Base-by-base conservation (phyloP, 2,329 filamentous ascomycete genomes). In the Sporothrix pallida region DNA sequence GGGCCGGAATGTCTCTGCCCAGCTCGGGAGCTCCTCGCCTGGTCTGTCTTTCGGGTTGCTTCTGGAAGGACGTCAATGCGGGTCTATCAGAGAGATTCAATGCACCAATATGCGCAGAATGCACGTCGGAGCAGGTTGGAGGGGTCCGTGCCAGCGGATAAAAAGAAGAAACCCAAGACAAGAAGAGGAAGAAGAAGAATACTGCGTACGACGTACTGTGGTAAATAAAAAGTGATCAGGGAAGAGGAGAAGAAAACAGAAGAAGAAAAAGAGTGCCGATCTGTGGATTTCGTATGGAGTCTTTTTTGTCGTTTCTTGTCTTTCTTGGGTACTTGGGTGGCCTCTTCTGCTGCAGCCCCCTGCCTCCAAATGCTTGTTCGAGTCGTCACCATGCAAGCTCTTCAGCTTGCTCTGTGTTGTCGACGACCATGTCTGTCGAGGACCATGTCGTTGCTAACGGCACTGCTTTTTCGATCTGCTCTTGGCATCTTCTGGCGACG, bases 131-230 rank as follows among this genome's bases (percentile, higher is more conserved):
- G 37, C 54, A 60, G 50, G 54, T 56, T 48, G 69, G 69, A 71
- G 69, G 54, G 69, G 69, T 56, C 69, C 69, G 54, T 62, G 69
- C 69, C 54, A 56, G 69, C 69, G 69, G 54, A 46, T 58, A 70
- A 70, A 58, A 44, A 42, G 50, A 56, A 54, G 15, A n/a, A 44
- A 31, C 31, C 31, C 8, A 20, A 65, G 37, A 46, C 60, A 13
- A 26, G 3, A 50, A 31, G 50, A 46, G 6, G 12, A 2, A 17
- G 48, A 54, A 54, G 9, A 56, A 37, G 31, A 37, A 37, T 37
- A 37, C 7, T 37, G 4, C 23, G 23, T 37, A 37, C 7, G 2
- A 1, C 23, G 23, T 37, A 37, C 7, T 37, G 4, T 37, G 31
- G 7, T 37, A 37, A 2, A 37, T 37, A 37, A 37, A 37, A 37